Evolutionary conservation across 2,329 filamentous ascomycete species (phyloP), one percentile per base, ranked within the genome.

Genomic region (Colletotrichum orbiculare): DNA sequence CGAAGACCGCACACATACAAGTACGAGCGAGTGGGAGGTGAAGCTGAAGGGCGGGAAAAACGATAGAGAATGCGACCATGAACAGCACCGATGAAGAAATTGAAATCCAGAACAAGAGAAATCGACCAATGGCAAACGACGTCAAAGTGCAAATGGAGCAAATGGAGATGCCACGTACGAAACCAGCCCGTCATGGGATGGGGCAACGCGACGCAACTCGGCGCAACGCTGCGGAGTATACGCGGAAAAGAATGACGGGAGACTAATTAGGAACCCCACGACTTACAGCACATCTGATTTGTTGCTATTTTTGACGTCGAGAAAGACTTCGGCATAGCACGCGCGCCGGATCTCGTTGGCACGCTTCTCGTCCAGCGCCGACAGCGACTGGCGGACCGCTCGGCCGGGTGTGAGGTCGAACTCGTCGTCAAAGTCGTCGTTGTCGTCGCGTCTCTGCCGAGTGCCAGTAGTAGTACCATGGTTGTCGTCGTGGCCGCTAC

Each of bases 271-370:
- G 25, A 25, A 25, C 25, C 25, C 25, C 25, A 57, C 12, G 63
- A 67, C 70, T 73, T 63, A 72, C 72, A 66, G 67, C 35, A 69
- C 69, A n/a, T 59, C 64, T 55, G 71, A 67, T 67, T 68, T 69
- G 52, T 54, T 60, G 60, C 61, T 65, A 60, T 66, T 67, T 65
- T 69, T 70, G 67, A 67, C 60, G 37, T 66, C 63, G 42, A 64
- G 53, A 39, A 66, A 66, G 48, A 64, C 63, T 47, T 66, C 60
- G 41, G 67, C 60, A 43, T 60, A 65, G 9, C 69, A 50, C 50
- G 61, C 62, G 6, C 49, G 49, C 33, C 69, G 68, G 35, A 70
- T 55, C 34, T 65, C 54, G 52, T 68, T 67, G 48, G 68, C 69
- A 43, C 56, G 56, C 34, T 60, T 61, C 45, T 70, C 64, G 60